Percentiles rank a stretch among this genome's conserved stretches.
Conservation (phyloP, 1,284 basidiomycete species). For the Ganoderma lucidum region DNA sequence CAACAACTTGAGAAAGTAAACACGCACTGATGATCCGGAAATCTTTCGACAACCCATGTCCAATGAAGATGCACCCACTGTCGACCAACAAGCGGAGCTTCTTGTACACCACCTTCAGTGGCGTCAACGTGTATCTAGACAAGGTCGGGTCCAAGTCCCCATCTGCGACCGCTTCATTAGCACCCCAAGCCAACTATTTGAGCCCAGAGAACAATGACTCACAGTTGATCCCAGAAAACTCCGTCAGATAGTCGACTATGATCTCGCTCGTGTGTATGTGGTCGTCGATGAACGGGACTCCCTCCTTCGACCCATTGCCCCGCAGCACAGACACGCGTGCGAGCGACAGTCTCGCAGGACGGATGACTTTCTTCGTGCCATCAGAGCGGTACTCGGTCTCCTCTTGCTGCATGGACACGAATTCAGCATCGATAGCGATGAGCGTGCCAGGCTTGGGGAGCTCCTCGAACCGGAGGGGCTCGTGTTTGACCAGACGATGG, state of each 20-base stretch:
- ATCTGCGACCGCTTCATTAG: constrained; percentile 54
- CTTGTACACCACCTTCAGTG: constrained; percentile 97
- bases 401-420: constrained; percentile 97
- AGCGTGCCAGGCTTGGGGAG: constrained; percentile 87
- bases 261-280: constrained; percentile 96
- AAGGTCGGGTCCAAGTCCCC: constrained; percentile 91
- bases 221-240: constrained; percentile 97
- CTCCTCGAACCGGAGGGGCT: constrained; percentile 77
- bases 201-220: constrained; percentile 38
- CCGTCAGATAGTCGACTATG: constrained; percentile 96
- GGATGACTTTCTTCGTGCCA: constrained; percentile 91
- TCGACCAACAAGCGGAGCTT: constrained; percentile 96
- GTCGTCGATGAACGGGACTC: constrained; percentile 96
- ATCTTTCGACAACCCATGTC: constrained; percentile 99
- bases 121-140: constrained; percentile 91
- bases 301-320: constrained; percentile 82
- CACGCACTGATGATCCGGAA: constrained; percentile 96
- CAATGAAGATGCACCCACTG: constrained; percentile 95
- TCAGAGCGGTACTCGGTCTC: constrained; percentile 96
- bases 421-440: constrained; percentile 97
- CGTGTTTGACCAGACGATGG: constrained; percentile 77
- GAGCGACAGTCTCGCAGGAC: constrained; percentile 90
- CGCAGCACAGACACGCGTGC: constrained; percentile 96
- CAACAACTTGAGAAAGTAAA: constrained; percentile 44
- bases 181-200: not conserved